Evolutionary conservation across 2,329 filamentous ascomycete species (phyloP).

Genomic region (Fusarium dimerum): DNA sequence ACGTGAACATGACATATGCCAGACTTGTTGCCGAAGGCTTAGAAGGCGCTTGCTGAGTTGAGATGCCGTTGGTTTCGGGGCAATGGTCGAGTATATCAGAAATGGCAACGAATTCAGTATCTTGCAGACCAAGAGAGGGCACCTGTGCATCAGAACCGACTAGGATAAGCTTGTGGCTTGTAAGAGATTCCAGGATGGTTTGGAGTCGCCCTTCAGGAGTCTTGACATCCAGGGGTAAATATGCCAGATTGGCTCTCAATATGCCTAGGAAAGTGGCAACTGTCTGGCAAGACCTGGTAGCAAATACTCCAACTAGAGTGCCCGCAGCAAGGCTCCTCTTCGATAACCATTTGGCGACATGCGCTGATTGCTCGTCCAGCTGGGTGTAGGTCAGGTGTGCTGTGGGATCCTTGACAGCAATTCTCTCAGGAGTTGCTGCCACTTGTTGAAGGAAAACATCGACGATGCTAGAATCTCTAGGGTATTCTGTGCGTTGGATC

Average conservation of each 20-base stretch:
- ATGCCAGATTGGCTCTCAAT: conserved; percentile 27
- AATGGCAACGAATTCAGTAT: not conserved
- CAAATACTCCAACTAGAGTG: conserved; percentile 18
- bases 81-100: not conserved
- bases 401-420: conserved; percentile 21
- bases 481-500: not conserved
- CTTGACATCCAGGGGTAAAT: conserved; percentile 26
- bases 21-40: conserved; percentile 6
- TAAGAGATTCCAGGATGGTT: conserved; percentile 12
- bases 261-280: conserved; percentile 25
- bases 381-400: conserved; percentile 22
- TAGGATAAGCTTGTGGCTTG: conserved; percentile 1
- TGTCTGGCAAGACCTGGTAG: conserved; percentile 25
- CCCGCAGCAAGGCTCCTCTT: conserved; percentile 7
- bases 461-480: conserved; percentile 17
- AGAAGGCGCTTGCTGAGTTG: not conserved
- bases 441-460: conserved; percentile 26
- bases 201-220: conserved; percentile 13
- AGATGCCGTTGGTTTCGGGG: not conserved
- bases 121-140: not conserved
- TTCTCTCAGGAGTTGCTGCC: not conserved
- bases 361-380: conserved; percentile 19
- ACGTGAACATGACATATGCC: conserved; percentile 49
- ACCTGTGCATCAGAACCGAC: not conserved
- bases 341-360: conserved; percentile 18